Percentiles rank a stretch among this genome's conserved stretches.
Evolutionary conservation across 495 filamentous ascomycete species (phyloP).

Genomic region (Talaromyces thailandensis): DNA sequence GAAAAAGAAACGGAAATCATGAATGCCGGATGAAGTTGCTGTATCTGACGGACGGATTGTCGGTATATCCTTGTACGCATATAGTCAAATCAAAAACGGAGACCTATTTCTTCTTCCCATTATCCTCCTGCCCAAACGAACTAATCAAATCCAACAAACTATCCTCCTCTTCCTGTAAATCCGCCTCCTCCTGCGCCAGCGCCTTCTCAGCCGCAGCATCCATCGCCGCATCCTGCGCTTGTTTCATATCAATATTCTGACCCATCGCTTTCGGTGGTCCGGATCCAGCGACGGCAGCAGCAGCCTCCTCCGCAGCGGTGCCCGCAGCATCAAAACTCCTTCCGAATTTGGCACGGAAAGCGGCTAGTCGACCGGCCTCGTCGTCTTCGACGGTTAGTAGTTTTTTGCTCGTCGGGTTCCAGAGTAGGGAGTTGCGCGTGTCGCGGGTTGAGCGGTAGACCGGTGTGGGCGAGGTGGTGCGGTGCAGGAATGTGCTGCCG

Average conservation of each 20-base stretch:
- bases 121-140: slow-evolving; percentile 36
- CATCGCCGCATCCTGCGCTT: slow-evolving; percentile 17
- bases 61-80: background rate
- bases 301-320: slow-evolving; percentile 15
- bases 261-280: background rate
- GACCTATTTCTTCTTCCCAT: slow-evolving; percentile 23
- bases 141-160: slow-evolving; percentile 64
- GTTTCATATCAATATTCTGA: background rate
- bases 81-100: background rate
- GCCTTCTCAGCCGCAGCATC: slow-evolving; percentile 17
- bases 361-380: slow-evolving; percentile 82
- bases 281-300: slow-evolving; percentile 2
- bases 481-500: slow-evolving; percentile 76
- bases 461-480: slow-evolving; percentile 76
- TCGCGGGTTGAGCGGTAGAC: slow-evolving; percentile 75
- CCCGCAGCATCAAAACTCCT: slow-evolving; percentile 64
- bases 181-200: slow-evolving; percentile 18
- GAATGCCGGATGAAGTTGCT: background rate
- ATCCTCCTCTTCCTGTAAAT: slow-evolving; percentile 40
- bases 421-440: slow-evolving; percentile 75
- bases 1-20: background rate
- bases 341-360: slow-evolving; percentile 79
- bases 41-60: background rate
- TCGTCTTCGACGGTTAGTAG: slow-evolving; percentile 86
- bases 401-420: slow-evolving; percentile 75